A percentile compares a stretch with the other conserved stretches of the same genome.
Conservation (phyloP, 2,329 filamentous ascomycete species). For the Penicillium palitans region DNA sequence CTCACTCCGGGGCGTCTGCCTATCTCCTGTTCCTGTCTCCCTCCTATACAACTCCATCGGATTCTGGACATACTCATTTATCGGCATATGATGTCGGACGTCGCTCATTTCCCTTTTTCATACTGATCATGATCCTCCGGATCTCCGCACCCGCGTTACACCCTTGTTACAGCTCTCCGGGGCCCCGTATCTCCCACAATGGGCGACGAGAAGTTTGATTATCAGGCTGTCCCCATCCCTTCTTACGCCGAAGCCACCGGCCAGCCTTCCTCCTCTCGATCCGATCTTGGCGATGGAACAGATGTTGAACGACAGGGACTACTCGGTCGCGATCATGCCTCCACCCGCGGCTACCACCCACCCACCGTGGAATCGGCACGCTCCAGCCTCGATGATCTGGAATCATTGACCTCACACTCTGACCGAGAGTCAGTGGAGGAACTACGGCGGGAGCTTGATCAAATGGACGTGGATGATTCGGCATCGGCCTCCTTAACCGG, state of each 20-base stretch:
- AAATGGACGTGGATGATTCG: constrained; percentile 82
- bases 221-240: constrained; percentile 70
- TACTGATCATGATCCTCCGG: constrained; percentile 43
- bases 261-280: constrained; percentile 25
- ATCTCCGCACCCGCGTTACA: constrained; percentile 30
- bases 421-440: constrained; percentile 59
- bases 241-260: constrained; percentile 73
- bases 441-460: constrained; percentile 78
- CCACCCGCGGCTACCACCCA: constrained; percentile 64
- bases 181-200: constrained; percentile 36
- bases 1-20: constrained; percentile 11
- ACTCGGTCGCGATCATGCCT: constrained; percentile 41
- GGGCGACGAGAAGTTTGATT: constrained; percentile 57
- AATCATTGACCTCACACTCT: constrained; percentile 56
- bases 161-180: constrained; percentile 34
- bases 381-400: constrained; percentile 57
- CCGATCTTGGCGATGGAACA: constrained; percentile 46
- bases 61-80: constrained; percentile 1
- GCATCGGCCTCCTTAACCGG: constrained; percentile 30
- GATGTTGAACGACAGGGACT: constrained; percentile 38
- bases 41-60: constrained; percentile 13
- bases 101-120: constrained; percentile 32
- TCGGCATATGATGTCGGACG: constrained; percentile 32
- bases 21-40: constrained; percentile 4
- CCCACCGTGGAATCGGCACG: constrained; percentile 84